These are phyloP conservation scores for Glycine soja DNA, from an alignment of 306 rosid species.

Conservation along the genomic window DNA sequence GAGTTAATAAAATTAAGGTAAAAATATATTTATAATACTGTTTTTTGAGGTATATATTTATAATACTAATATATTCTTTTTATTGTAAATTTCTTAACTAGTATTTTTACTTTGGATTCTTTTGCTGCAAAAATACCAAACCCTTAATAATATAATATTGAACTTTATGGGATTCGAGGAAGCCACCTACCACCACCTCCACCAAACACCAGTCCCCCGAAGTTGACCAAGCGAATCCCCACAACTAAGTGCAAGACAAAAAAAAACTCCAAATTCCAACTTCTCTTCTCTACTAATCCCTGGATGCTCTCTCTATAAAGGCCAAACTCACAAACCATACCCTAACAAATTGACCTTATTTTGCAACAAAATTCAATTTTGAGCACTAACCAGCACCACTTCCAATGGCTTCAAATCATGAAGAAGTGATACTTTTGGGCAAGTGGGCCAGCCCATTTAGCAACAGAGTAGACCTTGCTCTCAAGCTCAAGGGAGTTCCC, in stretches of 20 bases:
- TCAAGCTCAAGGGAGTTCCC: constrained; percentile 52
- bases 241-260: neutral
- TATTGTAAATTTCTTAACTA: no score
- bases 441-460: constrained; percentile 53
- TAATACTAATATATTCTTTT: no score
- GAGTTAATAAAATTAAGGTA: no score
- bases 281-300: neutral
- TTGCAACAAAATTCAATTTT: neutral
- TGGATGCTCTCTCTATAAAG: constrained; percentile 16
- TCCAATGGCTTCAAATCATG: constrained; percentile 32
- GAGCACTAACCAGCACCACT: neutral
- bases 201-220: constrained; percentile 21
- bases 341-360: neutral
- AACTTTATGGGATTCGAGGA: neutral
- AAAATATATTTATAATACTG: no score
- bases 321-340: neutral
- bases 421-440: constrained; percentile 48
- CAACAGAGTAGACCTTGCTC: constrained; percentile 48
- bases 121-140: neutral
- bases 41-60: no score
- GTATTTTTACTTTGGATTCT: no score
- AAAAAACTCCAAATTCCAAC: constrained; percentile 6
- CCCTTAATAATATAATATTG: neutral
- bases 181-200: constrained; percentile 40
- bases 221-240: constrained; percentile 41